These are phyloP conservation scores for Passiflora organensis DNA, from an alignment of 345 rosid genomes.

Conservation along the genomic window DNA sequence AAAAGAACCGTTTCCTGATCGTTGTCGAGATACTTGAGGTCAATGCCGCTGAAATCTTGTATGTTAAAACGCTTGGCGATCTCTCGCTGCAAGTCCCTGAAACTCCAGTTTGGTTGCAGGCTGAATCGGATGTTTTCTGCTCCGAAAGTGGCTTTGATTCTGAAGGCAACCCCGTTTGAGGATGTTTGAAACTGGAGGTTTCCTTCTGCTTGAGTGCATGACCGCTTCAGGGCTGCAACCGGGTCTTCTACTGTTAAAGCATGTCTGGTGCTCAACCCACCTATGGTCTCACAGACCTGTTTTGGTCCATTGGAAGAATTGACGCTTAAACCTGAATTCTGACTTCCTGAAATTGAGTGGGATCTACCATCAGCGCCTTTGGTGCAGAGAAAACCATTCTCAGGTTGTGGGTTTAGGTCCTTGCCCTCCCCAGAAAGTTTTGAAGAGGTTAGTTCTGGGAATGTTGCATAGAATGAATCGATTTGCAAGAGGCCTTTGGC, in stretches of 20 bases:
- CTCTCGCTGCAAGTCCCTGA: constrained; percentile 26
- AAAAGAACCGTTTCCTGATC: constrained; percentile 27
- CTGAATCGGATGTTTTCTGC: constrained; percentile 39
- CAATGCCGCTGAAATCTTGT: constrained; percentile 15
- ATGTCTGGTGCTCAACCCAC: constrained; percentile 21
- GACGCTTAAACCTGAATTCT: constrained; percentile 60
- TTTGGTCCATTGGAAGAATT: constrained; percentile 51
- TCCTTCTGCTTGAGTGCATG: constrained; percentile 37
- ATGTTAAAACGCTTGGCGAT: constrained; percentile 25
- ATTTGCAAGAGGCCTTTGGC: constrained; percentile 63
- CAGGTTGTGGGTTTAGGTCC: constrained; percentile 34
- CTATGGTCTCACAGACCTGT: constrained; percentile 29
- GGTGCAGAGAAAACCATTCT: constrained; percentile 22
- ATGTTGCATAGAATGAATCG: constrained; percentile 70
- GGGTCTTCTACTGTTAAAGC: constrained; percentile 27
- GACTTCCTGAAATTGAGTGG: constrained; percentile 59
- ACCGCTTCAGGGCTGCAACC: constrained; percentile 34
- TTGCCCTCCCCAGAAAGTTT: constrained; percentile 36
- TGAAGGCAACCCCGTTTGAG: constrained; percentile 15
- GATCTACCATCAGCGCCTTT: constrained; percentile 46
- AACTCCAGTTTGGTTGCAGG: constrained; percentile 23
- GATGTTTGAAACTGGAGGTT: constrained; percentile 20
- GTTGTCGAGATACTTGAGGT: constrained; percentile 24
- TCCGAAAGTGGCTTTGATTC: constrained; percentile 62
- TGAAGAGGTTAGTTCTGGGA: constrained; percentile 70